A percentile compares a stretch with the other conserved stretches of the same genome.
phyloP scores from a whole-genome alignment of 2,329 filamentous ascomycete species.

The Fonsecaea monophora region DNA sequence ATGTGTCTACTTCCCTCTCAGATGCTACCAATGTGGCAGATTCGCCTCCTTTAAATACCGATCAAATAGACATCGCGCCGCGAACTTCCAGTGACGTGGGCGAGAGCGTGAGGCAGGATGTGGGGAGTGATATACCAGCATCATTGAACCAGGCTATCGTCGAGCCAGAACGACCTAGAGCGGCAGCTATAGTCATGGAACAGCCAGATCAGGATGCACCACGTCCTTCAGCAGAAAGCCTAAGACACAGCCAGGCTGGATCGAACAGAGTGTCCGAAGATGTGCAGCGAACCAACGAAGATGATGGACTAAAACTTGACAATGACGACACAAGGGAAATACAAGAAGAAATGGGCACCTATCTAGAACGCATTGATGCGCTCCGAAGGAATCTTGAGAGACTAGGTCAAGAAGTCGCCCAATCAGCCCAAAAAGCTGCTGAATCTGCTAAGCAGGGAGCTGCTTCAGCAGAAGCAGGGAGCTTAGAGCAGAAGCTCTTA shows the following conservation, averaged over 20 bases:
- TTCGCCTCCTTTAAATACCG: background rate
- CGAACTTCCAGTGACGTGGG: background rate
- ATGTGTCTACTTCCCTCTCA: conserved; percentile 34
- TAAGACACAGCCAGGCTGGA: conserved; percentile 6
- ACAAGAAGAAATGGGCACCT: conserved; percentile 76
- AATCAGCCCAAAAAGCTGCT: conserved; percentile 76
- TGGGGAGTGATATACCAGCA: background rate
- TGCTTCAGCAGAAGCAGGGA: conserved; percentile 67
- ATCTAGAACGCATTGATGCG: conserved; percentile 89
- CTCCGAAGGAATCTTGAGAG: conserved; percentile 91
- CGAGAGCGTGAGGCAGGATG: background rate
- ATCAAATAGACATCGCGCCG: background rate
- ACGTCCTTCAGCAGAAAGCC: conserved; percentile 16
- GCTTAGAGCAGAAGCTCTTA: conserved; percentile 76
- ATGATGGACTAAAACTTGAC: conserved; percentile 19
- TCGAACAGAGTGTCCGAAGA: conserved; percentile 47
- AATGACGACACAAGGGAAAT: conserved; percentile 27
- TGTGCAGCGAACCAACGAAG: conserved; percentile 37
- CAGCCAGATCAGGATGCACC: conserved; percentile 11
- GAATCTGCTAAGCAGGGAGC: conserved; percentile 75
- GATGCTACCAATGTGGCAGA: conserved; percentile 7
- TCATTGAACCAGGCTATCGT: background rate
- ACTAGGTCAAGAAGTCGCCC: conserved; percentile 78
- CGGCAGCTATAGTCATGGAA: background rate
- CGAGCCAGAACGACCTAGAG: background rate